phyloP scores from a whole-genome alignment of 345 rosid species.

The Pistacia atlantica region DNA sequence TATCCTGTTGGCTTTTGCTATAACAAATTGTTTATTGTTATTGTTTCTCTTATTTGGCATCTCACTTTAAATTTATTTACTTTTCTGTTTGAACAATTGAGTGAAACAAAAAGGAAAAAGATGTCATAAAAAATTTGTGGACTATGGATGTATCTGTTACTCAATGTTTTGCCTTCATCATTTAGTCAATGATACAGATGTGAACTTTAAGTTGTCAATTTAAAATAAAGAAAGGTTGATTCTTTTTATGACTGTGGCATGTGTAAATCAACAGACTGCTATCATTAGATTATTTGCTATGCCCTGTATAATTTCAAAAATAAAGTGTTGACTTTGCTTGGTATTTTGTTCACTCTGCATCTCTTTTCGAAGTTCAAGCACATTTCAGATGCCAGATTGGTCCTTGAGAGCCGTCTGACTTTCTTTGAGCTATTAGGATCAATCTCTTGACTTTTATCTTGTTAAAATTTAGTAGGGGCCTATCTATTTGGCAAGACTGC shows the following conservation, averaged over 20 bases:
- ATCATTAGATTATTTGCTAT: not conserved
- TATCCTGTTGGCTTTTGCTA: not conserved
- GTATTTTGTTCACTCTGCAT: not conserved
- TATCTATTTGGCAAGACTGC: not conserved
- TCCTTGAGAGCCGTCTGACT: not conserved
- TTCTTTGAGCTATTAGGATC: slow-evolving; percentile 6
- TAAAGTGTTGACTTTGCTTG: not conserved
- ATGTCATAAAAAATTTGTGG: not conserved
- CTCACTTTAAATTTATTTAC: not conserved
- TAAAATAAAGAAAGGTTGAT: not conserved
- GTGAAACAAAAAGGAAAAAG: not conserved
- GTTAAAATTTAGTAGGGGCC: not conserved
- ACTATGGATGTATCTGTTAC: not conserved
- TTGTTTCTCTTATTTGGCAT: not conserved
- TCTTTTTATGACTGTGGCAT: not conserved
- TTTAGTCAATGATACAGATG: not conserved
- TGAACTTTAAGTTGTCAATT: slow-evolving; percentile 1
- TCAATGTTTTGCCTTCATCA: not conserved
- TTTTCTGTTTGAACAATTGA: not conserved
- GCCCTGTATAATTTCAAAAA: not conserved
- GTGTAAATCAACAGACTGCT: not conserved
- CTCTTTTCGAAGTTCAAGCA: not conserved
- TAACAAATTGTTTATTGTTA: not conserved
- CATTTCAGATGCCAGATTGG: not conserved
- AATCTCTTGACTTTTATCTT: not conserved